Evolutionary conservation across 108 stramenopile genomes (phyloP).

Genomic region (Discostella pseudostelligera): DNA sequence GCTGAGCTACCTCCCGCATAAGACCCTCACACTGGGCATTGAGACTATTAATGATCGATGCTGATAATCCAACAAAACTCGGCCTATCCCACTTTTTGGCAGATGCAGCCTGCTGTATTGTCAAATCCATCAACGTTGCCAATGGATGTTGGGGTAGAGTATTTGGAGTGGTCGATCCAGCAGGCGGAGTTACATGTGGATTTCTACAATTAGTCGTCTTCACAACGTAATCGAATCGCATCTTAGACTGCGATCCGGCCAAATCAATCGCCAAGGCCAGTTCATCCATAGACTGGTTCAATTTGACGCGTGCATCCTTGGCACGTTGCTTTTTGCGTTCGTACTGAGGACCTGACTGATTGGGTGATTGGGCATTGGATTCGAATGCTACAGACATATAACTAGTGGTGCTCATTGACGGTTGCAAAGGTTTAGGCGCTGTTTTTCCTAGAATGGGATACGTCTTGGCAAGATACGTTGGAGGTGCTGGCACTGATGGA

Average conservation of each 20-base stretch:
- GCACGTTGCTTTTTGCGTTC: slow-evolving; percentile 87
- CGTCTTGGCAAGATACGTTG: slow-evolving; percentile 12
- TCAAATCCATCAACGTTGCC: slow-evolving; percentile 48
- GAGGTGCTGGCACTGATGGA: slow-evolving; percentile 65
- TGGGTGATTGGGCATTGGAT: not conserved
- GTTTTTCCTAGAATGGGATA: not conserved
- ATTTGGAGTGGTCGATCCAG: not conserved
- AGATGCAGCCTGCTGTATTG: slow-evolving; percentile 51
- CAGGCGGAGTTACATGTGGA: not conserved
- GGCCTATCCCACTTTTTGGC: slow-evolving; percentile 89
- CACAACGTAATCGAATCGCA: slow-evolving; percentile 49
- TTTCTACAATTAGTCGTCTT: slow-evolving; percentile 6
- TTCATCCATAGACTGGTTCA: slow-evolving; percentile 82
- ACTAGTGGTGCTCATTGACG: not conserved
- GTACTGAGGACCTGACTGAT: slow-evolving; percentile 57
- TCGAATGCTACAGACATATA: not conserved
- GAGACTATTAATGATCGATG: slow-evolving; percentile 62
- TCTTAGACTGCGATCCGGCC: slow-evolving; percentile 69
- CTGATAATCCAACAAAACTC: slow-evolving; percentile 77
- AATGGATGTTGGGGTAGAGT: slow-evolving; percentile 9
- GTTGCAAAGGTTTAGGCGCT: slow-evolving; percentile 1
- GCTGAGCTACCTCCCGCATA: slow-evolving; percentile 59
- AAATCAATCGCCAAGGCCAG: slow-evolving; percentile 69
- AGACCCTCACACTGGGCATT: slow-evolving; percentile 82
- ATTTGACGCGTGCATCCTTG: slow-evolving; percentile 78